A percentile compares a stretch with the other conserved stretches of the same genome.
Evolutionary conservation across 1,284 basidiomycete genomes (phyloP).

Genomic region (Trichosporon coremiiforme): DNA sequence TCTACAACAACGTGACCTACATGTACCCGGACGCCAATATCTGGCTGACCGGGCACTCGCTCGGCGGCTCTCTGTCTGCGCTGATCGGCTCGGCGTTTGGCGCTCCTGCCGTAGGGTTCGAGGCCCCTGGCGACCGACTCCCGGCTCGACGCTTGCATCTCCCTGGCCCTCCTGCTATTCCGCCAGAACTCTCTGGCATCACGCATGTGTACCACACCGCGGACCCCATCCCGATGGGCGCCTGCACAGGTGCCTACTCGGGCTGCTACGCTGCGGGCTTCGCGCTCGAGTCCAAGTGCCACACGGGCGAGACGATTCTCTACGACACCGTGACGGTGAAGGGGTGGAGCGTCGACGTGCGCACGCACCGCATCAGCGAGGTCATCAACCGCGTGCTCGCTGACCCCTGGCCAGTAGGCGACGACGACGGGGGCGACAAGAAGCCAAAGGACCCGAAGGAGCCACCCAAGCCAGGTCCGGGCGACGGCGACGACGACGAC

Average conservation of each 20-base stretch:
- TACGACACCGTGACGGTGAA: constrained; percentile 85
- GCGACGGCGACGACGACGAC: constrained; percentile 43
- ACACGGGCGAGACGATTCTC: constrained; percentile 77
- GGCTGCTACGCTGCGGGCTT: constrained; percentile 58
- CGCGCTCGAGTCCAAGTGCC: constrained; percentile 63
- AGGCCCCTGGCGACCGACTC: constrained; percentile 86
- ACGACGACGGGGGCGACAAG: constrained; percentile 50
- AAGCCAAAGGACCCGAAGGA: constrained; percentile 11
- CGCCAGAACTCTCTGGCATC: constrained; percentile 54
- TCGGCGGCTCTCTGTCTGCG: constrained; percentile 85
- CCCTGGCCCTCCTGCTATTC: constrained; percentile 63
- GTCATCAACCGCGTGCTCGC: constrained; percentile 73
- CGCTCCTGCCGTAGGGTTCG: constrained; percentile 84
- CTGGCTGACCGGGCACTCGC: constrained; percentile 89
- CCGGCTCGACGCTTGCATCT: constrained; percentile 85
- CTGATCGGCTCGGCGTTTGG: constrained; percentile 90
- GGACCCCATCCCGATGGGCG: constrained; percentile 58
- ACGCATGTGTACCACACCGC: constrained; percentile 64
- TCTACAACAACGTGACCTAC: constrained; percentile 91
- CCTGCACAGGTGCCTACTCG: constrained; percentile 57
- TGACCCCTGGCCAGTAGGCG: constrained; percentile 66
- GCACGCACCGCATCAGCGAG: constrained; percentile 74
- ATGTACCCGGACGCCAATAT: constrained; percentile 91
- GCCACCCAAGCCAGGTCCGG: constrained; percentile 31
- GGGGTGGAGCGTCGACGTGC: constrained; percentile 77